phyloP scores from a whole-genome alignment of 2,329 filamentous ascomycete species.

The Colletotrichum tropicale region DNA sequence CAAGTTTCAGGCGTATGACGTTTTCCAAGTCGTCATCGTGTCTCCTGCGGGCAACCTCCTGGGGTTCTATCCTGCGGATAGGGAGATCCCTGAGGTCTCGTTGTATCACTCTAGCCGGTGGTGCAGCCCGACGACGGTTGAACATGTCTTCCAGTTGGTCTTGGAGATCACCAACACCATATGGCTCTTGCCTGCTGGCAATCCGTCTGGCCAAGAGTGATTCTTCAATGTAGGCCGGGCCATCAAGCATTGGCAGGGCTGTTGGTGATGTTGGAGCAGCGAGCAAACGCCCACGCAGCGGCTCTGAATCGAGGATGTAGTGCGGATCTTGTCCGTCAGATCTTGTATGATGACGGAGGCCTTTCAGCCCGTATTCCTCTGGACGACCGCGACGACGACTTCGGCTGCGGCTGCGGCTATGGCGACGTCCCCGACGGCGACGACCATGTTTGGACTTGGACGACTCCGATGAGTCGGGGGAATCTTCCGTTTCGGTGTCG shows the following conservation, averaged over 20 bases:
- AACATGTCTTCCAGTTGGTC: neutral
- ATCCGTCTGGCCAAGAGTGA: neutral
- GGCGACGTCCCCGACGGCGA: neutral
- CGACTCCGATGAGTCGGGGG: constrained; percentile 23
- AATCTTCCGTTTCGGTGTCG: constrained; percentile 8
- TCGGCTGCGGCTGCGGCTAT: neutral
- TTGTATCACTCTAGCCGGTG: constrained; percentile 5
- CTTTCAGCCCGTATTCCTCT: constrained; percentile 20
- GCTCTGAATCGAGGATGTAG: neutral
- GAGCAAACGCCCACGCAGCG: neutral
- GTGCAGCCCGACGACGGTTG: neutral
- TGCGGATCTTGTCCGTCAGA: neutral
- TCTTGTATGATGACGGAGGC: constrained; percentile 3
- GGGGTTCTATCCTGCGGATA: neutral
- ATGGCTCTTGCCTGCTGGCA: neutral
- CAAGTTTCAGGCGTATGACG: neutral
- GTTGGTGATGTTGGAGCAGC: neutral
- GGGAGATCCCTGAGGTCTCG: neutral
- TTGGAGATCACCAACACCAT: neutral
- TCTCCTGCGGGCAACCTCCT: constrained; percentile 10
- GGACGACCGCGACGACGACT: constrained; percentile 16
- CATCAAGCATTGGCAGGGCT: neutral
- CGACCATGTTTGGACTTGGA: neutral
- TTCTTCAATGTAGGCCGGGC: neutral
- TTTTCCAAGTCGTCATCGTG: constrained; percentile 13